phyloP scores from a whole-genome alignment of 768 basidiomycete species.

The Xerocomus potaroensis region DNA sequence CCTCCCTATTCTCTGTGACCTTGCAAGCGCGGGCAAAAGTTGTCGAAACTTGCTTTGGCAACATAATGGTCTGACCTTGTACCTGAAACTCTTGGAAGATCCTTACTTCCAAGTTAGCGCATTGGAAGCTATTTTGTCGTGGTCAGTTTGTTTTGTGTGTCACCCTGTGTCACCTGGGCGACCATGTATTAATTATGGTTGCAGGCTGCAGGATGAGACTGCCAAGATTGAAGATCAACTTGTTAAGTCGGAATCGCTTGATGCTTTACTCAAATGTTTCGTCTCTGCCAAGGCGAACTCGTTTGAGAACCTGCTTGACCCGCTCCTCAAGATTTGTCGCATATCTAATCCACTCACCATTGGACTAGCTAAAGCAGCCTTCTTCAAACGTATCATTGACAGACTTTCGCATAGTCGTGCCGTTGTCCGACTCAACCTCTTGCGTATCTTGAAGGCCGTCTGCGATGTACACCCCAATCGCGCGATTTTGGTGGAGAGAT shows the following conservation, averaged over 20 bases:
- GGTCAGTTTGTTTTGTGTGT: slow-evolving; percentile 44
- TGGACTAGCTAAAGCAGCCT: slow-evolving; percentile 71
- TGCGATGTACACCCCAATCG: slow-evolving; percentile 90
- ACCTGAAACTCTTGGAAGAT: slow-evolving; percentile 72
- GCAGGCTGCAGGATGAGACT: slow-evolving; percentile 92
- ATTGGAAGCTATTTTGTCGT: slow-evolving; percentile 84
- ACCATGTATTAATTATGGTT: slow-evolving; percentile 4
- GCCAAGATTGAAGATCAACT: slow-evolving; percentile 90
- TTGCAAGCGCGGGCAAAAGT: slow-evolving; percentile 92
- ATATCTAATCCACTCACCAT: slow-evolving; percentile 71
- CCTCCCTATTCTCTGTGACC: slow-evolving; percentile 92
- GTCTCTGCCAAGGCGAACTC: slow-evolving; percentile 82
- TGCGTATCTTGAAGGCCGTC: slow-evolving; percentile 78
- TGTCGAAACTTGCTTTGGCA: slow-evolving; percentile 90
- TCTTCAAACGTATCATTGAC: slow-evolving; percentile 87
- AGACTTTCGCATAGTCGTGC: slow-evolving; percentile 71
- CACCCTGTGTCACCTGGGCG: background rate
- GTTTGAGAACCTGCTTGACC: slow-evolving; percentile 89
- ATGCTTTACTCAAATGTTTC: slow-evolving; percentile 73
- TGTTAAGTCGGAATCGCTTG: slow-evolving; percentile 58
- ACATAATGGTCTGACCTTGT: slow-evolving; percentile 82
- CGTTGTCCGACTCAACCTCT: slow-evolving; percentile 84
- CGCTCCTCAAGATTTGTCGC: slow-evolving; percentile 88
- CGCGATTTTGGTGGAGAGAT: slow-evolving; percentile 74
- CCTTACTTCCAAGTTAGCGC: slow-evolving; percentile 92